These are phyloP conservation scores for Fraxinus pennsylvanica DNA, from an alignment of 257 asterid genomes.

Conservation along the genomic window DNA sequence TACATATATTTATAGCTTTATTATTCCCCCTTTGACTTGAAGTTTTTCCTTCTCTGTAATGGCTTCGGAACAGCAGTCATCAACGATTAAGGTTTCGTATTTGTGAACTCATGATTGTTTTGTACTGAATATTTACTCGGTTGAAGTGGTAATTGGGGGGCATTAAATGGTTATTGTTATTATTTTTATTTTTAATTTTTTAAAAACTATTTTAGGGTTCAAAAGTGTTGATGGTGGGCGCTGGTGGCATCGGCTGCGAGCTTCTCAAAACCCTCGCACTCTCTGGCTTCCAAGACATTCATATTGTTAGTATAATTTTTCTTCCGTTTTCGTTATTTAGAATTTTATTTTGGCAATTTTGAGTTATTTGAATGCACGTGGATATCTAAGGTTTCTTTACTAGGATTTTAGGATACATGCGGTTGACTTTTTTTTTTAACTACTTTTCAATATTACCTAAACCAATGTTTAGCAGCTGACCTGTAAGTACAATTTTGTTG, in stretches of 20 bases:
- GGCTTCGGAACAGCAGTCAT: slow-evolving; percentile 63
- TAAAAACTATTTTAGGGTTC: slow-evolving; percentile 55
- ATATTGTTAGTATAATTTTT: slow-evolving; percentile 63
- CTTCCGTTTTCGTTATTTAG: neutral
- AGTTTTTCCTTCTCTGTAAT: slow-evolving; percentile 34
- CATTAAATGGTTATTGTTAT: neutral
- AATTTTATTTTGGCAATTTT: slow-evolving; percentile 8
- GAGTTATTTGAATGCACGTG: slow-evolving; percentile 12
- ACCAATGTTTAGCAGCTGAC: neutral
- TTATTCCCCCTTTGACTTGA: slow-evolving; percentile 19
- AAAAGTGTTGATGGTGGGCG: slow-evolving; percentile 95
- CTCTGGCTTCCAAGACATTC: slow-evolving; percentile 85
- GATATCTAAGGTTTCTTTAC: slow-evolving; percentile 28
- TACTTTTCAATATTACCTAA: slow-evolving; percentile 8
- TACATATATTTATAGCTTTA: slow-evolving; percentile 15
- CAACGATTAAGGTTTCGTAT: slow-evolving; percentile 63
- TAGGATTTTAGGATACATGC: slow-evolving; percentile 39
- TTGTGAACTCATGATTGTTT: neutral
- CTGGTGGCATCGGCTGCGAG: slow-evolving; percentile 99
- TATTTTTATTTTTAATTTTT: neutral
- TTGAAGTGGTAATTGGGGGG: slow-evolving; percentile 9
- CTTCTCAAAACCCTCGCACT: slow-evolving; percentile 92
- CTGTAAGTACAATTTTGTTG: neutral
- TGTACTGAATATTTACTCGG: neutral
- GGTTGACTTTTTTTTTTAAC: slow-evolving; percentile 1